Base-by-base conservation (phyloP, 192 early-diverging fungal genomes). In the Backusella circina region DNA sequence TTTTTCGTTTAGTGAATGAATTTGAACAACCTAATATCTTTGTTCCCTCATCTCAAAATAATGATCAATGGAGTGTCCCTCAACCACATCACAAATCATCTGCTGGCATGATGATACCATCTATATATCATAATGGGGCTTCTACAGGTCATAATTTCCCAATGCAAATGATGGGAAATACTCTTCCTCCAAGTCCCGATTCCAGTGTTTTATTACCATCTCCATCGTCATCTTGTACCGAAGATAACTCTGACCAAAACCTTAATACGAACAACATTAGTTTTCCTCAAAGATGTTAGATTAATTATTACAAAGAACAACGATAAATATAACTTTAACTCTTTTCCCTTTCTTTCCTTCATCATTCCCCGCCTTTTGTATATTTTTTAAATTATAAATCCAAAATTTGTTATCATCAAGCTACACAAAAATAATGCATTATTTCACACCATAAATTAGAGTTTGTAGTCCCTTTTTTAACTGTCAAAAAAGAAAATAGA, bases 121-220 rank as follows among this genome's bases (percentile, higher is more conserved):
- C 67, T 39, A 35, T 68, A 23, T 68, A 44, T 47, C 21, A 44
- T 5, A 70, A 70, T 7, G 23, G 28, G 0, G 15, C 33, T 16
- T 6, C 23, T 41, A 28, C 38, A 30, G 69, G 23, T n/a, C 28
- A 41, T 28, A 44, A 70, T 16, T 47, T 41, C 28, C 23, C 23
- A 13, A 44, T 70, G 38, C 23, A 28, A 41, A 61, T 61, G 54
- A 41, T 70, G 23, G 23, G 39, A 41, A 70, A 41, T n/a, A 41
- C n/a, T 44, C 69, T 70, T 44, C 69, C 39, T 18, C 38, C 69
- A 16, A 70, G 69, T 26, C 69, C 69, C 8, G 69, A 41, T 16
- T 26, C 69, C 4, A 70, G 38, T 30, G 15, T 44, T 5, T 8
- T 28, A 30, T 28, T 70, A 30, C 41, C 69, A 23, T 70, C 68